Conservation (phyloP, 768 basidiomycete species). For the Leccinum rimulosum region DNA sequence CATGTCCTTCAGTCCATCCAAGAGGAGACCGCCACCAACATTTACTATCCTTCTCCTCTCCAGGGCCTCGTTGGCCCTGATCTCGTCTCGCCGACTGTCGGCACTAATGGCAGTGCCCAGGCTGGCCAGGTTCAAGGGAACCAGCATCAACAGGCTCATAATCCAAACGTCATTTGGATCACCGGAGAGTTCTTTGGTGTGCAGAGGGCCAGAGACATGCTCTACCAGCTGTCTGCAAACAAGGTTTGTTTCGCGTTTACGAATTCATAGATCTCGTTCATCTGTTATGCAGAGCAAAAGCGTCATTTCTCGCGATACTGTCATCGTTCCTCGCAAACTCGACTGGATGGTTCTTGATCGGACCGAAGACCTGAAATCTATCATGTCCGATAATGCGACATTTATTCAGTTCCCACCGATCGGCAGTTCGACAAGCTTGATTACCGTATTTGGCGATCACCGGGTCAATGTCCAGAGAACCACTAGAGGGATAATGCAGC, state of each 20-base stretch:
- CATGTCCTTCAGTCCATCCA: constrained; percentile 86
- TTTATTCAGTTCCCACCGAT: constrained; percentile 92
- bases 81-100: constrained; percentile 40
- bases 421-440: constrained; percentile 88
- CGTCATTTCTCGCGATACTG: constrained; percentile 89
- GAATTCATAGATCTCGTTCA: not conserved
- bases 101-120: constrained; percentile 33
- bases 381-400: constrained; percentile 96
- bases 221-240: constrained; percentile 79
- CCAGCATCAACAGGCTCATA: constrained; percentile 43
- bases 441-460: constrained; percentile 92
- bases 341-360: constrained; percentile 99
- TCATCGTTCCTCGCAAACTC: constrained; percentile 92
- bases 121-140: constrained; percentile 18
- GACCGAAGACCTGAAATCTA: constrained; percentile 85
- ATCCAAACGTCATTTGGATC: constrained; percentile 85
- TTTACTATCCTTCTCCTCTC: constrained; percentile 89
- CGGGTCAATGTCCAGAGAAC: constrained; percentile 93
- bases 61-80: constrained; percentile 82
- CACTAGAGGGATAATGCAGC: constrained; percentile 89
- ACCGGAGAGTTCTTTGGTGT: constrained; percentile 98
- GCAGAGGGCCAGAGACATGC: constrained; percentile 92
- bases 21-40: constrained; percentile 96
- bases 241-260: constrained; percentile 52
- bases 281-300: constrained; percentile 64